Evolutionary conservation across 345 rosid genomes (phyloP).

Genomic region (Boechera divaricarpa): DNA sequence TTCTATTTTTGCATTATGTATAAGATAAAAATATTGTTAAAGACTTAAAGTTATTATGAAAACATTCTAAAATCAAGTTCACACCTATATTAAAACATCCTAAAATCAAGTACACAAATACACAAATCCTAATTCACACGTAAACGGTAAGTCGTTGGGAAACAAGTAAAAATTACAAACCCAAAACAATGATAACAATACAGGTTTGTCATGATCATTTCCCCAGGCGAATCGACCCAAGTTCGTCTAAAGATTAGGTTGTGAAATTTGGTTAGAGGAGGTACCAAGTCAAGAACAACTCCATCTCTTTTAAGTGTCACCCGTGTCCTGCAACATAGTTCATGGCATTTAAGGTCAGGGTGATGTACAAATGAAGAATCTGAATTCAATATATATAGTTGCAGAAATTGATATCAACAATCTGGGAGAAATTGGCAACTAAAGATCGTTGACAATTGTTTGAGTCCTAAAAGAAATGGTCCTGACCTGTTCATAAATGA

Average conservation of each 20-base stretch:
- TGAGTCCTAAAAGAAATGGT: constrained; percentile 22
- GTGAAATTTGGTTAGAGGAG: constrained; percentile 77
- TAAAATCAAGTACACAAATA: too few species aligned
- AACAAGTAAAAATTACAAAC: constrained; percentile 31
- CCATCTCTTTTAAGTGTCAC: constrained; percentile 83
- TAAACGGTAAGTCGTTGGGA: neutral
- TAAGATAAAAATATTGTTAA: too few species aligned
- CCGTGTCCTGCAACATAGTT: constrained; percentile 58
- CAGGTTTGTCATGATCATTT: constrained; percentile 78
- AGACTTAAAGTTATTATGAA: too few species aligned
- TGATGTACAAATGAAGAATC: constrained; percentile 10
- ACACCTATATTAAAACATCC: too few species aligned
- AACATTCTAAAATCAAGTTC: too few species aligned
- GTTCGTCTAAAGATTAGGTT: constrained; percentile 84
- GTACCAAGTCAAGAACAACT: constrained; percentile 75
- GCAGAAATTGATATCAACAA: neutral
- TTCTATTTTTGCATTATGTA: too few species aligned
- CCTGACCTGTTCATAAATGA: constrained; percentile 81
- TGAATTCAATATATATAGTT: neutral
- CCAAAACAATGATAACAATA: constrained; percentile 35
- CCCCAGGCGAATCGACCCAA: constrained; percentile 81
- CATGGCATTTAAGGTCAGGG: constrained; percentile 21
- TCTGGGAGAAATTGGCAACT: constrained; percentile 21
- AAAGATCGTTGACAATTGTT: neutral
- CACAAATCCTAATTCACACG: too few species aligned